Percentiles rank a stretch among this genome's conserved stretches.
Evolutionary conservation across 192 early-diverging fungal species (phyloP).

Genomic region (Gamsiella multidivaricata): DNA sequence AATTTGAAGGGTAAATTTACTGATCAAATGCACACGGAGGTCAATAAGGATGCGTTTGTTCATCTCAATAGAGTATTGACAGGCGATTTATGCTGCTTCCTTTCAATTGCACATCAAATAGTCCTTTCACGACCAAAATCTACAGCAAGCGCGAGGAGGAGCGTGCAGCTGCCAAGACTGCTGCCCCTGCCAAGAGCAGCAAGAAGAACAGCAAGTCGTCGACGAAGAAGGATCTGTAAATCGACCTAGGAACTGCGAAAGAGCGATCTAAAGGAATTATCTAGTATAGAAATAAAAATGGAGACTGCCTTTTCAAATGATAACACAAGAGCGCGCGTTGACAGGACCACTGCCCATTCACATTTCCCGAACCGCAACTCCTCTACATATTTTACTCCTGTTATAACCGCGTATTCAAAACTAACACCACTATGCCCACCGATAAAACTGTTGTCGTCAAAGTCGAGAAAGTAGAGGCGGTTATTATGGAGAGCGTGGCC

Average conservation of each 20-base stretch:
- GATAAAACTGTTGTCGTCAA: no score
- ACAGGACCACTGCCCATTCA: no score
- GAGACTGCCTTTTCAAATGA: no score
- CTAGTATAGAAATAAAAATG: no score
- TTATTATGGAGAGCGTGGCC: no score
- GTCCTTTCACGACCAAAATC: conserved; percentile 85
- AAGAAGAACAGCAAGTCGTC: conserved; percentile 3
- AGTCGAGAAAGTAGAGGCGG: no score
- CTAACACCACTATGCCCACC: no score
- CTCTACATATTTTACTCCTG: no score
- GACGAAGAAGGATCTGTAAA: conserved; percentile 47
- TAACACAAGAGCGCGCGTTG: no score
- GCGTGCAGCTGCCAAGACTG: conserved; percentile 15
- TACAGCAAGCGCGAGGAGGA: conserved; percentile 67
- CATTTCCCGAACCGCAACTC: no score
- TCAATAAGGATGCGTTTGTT: not conserved
- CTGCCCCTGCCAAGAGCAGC: not conserved
- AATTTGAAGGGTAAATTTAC: conserved; percentile 76
- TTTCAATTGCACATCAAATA: conserved; percentile 35
- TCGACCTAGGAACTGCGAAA: not conserved
- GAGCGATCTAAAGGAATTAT: conserved; percentile 25
- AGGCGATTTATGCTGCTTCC: not conserved
- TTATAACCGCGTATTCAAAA: no score
- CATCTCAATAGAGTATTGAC: not conserved
- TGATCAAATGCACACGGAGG: not conserved